These are phyloP conservation scores for Kalanchoe fedtschenkoi DNA, from an alignment of 164 flowering plant genomes.

Conservation along the genomic window DNA sequence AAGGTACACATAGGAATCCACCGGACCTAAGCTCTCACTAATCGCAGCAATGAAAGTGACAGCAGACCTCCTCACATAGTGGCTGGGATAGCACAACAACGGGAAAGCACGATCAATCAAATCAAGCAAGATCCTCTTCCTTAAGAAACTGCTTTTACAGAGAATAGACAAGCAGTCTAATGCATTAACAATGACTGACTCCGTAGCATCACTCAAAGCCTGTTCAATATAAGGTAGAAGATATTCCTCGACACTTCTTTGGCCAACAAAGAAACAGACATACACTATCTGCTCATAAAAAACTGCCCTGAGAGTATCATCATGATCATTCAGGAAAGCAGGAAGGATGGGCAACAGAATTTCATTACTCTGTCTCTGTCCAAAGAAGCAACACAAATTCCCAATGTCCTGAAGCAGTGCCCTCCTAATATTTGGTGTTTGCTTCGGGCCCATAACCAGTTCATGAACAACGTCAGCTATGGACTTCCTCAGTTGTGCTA, in stretches of 20 bases:
- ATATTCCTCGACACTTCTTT: conserved; percentile 96
- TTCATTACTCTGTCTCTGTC: conserved; percentile 89
- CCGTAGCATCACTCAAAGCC: conserved; percentile 74
- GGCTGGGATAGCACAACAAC: conserved; percentile 79
- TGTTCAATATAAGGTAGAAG: conserved; percentile 96
- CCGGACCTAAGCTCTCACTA: conserved; percentile 80
- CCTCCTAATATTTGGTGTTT: conserved; percentile 90
- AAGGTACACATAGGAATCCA: conserved; percentile 87
- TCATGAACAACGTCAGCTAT: conserved; percentile 93
- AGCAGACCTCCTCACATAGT: conserved; percentile 83
- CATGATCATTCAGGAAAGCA: conserved; percentile 89
- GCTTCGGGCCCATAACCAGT: conserved; percentile 96
- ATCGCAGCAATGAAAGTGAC: conserved; percentile 75
- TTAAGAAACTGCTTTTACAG: conserved; percentile 63
- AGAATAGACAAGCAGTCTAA: conserved; percentile 79
- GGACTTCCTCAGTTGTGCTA: conserved; percentile 70
- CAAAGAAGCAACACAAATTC: conserved; percentile 84
- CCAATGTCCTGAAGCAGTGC: conserved; percentile 86
- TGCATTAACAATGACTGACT: conserved; percentile 85
- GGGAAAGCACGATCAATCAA: conserved; percentile 84
- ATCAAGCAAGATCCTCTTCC: conserved; percentile 75
- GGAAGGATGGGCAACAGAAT: conserved; percentile 88
- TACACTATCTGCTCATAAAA: conserved; percentile 76
- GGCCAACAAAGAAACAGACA: conserved; percentile 94
- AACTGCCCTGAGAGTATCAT: conserved; percentile 83